These are phyloP conservation scores for Cyberlindnera euphorbiiphila DNA, from an alignment of 805 yeast species.

Conservation along the genomic window DNA sequence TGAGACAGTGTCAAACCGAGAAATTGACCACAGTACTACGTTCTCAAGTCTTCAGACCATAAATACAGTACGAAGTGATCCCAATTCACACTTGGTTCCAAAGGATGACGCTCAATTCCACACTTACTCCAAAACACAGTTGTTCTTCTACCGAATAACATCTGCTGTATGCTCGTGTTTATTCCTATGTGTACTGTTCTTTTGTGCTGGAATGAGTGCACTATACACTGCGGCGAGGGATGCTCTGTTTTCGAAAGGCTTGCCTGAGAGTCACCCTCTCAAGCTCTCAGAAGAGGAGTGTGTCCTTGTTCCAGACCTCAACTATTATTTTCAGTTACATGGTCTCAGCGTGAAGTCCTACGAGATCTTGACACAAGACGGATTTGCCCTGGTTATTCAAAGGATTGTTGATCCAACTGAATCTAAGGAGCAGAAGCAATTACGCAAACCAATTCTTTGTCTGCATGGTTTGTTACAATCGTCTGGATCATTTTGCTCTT, in stretches of 20 bases:
- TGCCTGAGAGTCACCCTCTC: too few species aligned
- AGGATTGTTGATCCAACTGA: slow-evolving; percentile 50
- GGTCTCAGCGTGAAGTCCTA: slow-evolving; percentile 58
- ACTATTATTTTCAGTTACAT: slow-evolving; percentile 62
- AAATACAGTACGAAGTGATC: slow-evolving; percentile 1
- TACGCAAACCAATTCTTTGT: slow-evolving; percentile 61
- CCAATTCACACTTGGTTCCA: slow-evolving; percentile 13
- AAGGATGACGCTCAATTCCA: slow-evolving; percentile 1
- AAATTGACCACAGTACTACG: too few species aligned
- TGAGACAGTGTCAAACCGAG: too few species aligned
- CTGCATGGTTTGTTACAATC: slow-evolving; percentile 88
- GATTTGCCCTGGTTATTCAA: slow-evolving; percentile 65
- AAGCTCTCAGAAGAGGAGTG: slow-evolving; percentile 28
- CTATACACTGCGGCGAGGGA: not conserved
- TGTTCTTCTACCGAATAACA: slow-evolving; percentile 9
- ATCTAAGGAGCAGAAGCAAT: slow-evolving; percentile 23
- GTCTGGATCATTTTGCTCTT: slow-evolving; percentile 77
- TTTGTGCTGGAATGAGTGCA: slow-evolving; percentile 14
- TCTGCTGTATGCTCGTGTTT: slow-evolving; percentile 16
- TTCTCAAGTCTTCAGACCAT: not conserved
- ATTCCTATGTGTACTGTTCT: slow-evolving; percentile 15
- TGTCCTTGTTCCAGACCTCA: slow-evolving; percentile 47
- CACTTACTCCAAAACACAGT: not conserved
- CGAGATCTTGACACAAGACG: slow-evolving; percentile 71
- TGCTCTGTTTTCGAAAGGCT: not conserved